A percentile compares a stretch with the other conserved stretches of the same genome.
Evolutionary conservation across 164 flowering plant genomes (phyloP).

Genomic region (Vitis rotundifolia): DNA sequence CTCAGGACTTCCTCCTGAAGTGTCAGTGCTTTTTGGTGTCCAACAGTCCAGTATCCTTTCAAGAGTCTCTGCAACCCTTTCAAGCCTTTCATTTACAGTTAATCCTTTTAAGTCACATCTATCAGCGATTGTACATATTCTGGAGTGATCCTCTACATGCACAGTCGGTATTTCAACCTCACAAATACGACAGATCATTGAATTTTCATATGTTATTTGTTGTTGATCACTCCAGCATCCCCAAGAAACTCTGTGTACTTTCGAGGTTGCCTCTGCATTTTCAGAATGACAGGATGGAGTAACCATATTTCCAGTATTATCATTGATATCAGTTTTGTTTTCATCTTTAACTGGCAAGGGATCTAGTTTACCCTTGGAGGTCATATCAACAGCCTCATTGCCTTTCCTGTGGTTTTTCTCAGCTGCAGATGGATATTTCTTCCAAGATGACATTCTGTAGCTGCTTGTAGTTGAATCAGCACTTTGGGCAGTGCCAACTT

Average conservation of each 20-base stretch:
- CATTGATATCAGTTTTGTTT: slow-evolving; percentile 16
- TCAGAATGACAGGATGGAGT: slow-evolving; percentile 36
- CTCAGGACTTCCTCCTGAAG: slow-evolving; percentile 53
- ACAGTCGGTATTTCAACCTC: slow-evolving; percentile 92
- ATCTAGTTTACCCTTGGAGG: slow-evolving; percentile 40
- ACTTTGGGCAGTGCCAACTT: slow-evolving; percentile 68
- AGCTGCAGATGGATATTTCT: slow-evolving; percentile 80
- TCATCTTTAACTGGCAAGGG: slow-evolving; percentile 32
- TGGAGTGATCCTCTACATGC: slow-evolving; percentile 92
- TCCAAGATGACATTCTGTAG: slow-evolving; percentile 92
- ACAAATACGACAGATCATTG: slow-evolving; percentile 94
- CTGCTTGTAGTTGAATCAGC: slow-evolving; percentile 62
- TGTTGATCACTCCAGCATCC: slow-evolving; percentile 62
- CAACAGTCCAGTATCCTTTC: slow-evolving; percentile 75
- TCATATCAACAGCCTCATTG: slow-evolving; percentile 35
- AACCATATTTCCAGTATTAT: slow-evolving; percentile 29
- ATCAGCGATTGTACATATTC: slow-evolving; percentile 91
- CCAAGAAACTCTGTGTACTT: slow-evolving; percentile 45
- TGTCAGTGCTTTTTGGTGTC: slow-evolving; percentile 57
- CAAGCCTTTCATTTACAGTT: slow-evolving; percentile 84
- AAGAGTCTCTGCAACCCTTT: slow-evolving; percentile 87
- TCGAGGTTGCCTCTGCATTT: slow-evolving; percentile 33
- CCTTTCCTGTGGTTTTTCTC: slow-evolving; percentile 61
- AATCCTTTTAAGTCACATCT: slow-evolving; percentile 93
- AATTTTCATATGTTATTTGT: slow-evolving; percentile 49